Base-by-base conservation (phyloP, 1,284 basidiomycete genomes). In the Heterobasidion annosum region DNA sequence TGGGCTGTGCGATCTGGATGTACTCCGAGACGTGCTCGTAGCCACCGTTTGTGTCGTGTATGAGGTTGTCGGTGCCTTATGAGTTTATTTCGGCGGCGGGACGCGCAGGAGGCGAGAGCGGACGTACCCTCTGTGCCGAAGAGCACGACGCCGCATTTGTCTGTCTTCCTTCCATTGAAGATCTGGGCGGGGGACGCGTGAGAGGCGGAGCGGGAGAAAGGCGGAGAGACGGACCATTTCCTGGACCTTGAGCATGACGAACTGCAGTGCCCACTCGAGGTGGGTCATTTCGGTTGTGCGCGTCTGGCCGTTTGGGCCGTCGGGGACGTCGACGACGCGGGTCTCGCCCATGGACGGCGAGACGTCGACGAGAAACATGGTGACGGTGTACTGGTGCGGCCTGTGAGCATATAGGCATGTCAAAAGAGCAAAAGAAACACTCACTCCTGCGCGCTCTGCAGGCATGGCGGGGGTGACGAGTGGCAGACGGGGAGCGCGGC, bases 131-230 rank as follows among this genome's bases (percentile, higher is more conserved):
- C 83, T 7, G 85, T 82, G 12, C 93, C 93, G 64, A 92, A 94
- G 3, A 87, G 71, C 48, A 96, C 79, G 35, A 98, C 80, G 16
- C 89, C 91, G 64, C 92, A 93, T 62, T 91, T 84, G 63, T 96
- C 93, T 9, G 94, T 96, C 73, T 97, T 97, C 46, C 93, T 76
- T 5, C 85, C 89, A 60, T 88, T 83, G 65, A 85, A 92, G 57
- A 97, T 92, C 93, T 94, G 60, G 19, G 16, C 19, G 25, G 19
- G 34, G 37, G 13, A 49, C 2, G 40, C 59, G 16, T 53, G 52
- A 48, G 52, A 48, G 42, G 47, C 48, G 51, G 35, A 8, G 33
- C n/a, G 25, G 13, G 16, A n/a, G 42, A 34, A 47, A 44, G 49
- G 13, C n/a, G 50, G 15, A 16, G 2, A 3, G n/a, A 18, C 65